These are phyloP conservation scores for Candida chauliodis DNA, from an alignment of 805 yeast genomes.

Conservation along the genomic window DNA sequence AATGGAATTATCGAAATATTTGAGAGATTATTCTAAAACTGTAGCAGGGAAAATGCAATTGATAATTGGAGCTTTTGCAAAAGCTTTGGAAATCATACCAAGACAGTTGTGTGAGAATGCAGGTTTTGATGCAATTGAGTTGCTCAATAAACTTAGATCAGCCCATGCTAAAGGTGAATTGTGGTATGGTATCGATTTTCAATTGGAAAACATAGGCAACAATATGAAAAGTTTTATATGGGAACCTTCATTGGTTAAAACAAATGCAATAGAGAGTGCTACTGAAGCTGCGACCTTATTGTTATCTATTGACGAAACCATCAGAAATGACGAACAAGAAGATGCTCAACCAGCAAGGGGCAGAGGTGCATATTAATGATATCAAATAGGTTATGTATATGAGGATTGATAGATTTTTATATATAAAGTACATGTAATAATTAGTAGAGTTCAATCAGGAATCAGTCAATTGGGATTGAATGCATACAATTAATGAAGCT, in stretches of 20 bases:
- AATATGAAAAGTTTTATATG: constrained; percentile 86
- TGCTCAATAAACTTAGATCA: constrained; percentile 85
- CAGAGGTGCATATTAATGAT: constrained; percentile 52
- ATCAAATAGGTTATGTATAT: too few relatives aligned
- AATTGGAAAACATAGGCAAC: constrained; percentile 74
- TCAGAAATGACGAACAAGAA: constrained; percentile 61
- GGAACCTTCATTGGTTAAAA: constrained; percentile 96
- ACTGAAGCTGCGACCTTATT: constrained; percentile 94
- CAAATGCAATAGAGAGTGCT: constrained; percentile 91
- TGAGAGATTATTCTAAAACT: constrained; percentile 81
- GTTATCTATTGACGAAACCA: constrained; percentile 94
- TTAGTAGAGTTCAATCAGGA: too few relatives aligned
- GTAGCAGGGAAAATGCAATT: constrained; percentile 96
- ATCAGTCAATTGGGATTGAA: too few relatives aligned
- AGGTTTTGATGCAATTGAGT: constrained; percentile 97
- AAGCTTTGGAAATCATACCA: constrained; percentile 93
- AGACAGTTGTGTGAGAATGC: constrained; percentile 98
- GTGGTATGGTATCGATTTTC: constrained; percentile 93
- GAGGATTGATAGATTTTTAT: too few relatives aligned
- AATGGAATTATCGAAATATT: constrained; percentile 88
- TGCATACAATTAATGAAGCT: too few relatives aligned
- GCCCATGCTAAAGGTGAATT: constrained; percentile 90
- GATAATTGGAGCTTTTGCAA: constrained; percentile 87
- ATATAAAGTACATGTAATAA: too few relatives aligned
- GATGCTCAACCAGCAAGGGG: constrained; percentile 53